Evolutionary conservation across 73 alveolate genomes (phyloP), one percentile per base, ranked within the genome.

Genomic region (Tetrahymena elliotti): DNA sequence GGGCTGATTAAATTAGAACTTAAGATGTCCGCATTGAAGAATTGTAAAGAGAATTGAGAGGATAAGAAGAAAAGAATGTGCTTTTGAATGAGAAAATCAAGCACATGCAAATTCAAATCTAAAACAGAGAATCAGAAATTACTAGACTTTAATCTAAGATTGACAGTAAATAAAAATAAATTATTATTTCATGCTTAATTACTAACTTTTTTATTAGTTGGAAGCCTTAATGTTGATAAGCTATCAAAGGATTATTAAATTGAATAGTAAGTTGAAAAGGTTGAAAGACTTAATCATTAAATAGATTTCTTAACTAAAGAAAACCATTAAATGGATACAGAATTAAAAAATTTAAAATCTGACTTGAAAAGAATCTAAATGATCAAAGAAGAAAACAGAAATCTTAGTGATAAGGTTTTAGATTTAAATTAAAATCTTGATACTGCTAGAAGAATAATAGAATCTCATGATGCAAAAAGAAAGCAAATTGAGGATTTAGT

Each of bases 231-330:
- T 94, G 82, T 88, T 7, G 96, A 94, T 41, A 94, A 94, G 36
- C 93, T 94, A 38, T 88, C 96, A 22, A 39, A 47, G 83, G 96
- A 94, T 84, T 47, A 94, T 88, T 4, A 84, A 40, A 36, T 94
- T 22, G 93, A 88, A 47, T 93, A 94, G 37, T 15, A 84, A 8
- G 41, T 84, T 47, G 83, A 84, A 53, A 94, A 88, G 88, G 96
- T 92, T 18, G 83, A 94, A 35, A 94, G 96, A 88, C 84, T 54
- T 52, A 84, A 94, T 52, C 93, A 94, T 5, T 37, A 94, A 88
- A 38, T 94, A 39, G 96, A 94, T 84, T 88, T 94, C n/a, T 53
- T 94, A 88, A 94, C 96, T 18, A 94, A 94, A 27, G 96, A 94
- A 18, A 94, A 94, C n/a, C 88, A 68, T 31, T 68, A 68, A 68